Evolutionary conservation across 2,329 filamentous ascomycete genomes (phyloP).

Genomic region (Aspergillus sp.): DNA sequence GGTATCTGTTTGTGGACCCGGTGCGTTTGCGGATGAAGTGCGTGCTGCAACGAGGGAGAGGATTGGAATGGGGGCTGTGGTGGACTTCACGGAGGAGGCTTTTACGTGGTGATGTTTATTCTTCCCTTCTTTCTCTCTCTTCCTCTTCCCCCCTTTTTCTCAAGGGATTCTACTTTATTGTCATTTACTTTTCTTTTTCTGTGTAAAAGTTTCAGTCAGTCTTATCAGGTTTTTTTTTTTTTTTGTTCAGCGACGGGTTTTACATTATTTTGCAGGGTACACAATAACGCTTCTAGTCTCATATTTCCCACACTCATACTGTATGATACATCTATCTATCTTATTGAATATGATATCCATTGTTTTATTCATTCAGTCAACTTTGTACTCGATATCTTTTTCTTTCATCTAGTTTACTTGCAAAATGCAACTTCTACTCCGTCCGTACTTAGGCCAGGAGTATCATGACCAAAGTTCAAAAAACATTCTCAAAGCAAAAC

Average conservation of each 20-base stretch:
- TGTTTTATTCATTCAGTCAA: background rate
- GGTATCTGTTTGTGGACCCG: conserved; percentile 58
- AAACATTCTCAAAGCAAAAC: too few relatives aligned
- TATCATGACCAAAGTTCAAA: too few relatives aligned
- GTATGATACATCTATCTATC: too few relatives aligned
- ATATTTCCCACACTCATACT: too few relatives aligned
- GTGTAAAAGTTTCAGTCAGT: background rate
- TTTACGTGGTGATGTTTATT: conserved; percentile 50
- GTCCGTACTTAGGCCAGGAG: too few relatives aligned
- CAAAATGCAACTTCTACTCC: background rate
- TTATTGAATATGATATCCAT: background rate
- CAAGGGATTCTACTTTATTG: background rate
- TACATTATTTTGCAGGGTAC: too few relatives aligned
- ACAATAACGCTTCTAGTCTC: too few relatives aligned
- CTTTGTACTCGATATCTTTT: background rate
- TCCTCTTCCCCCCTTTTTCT: background rate
- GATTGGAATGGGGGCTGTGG: conserved; percentile 45
- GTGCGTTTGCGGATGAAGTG: conserved; percentile 57
- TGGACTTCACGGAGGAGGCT: conserved; percentile 60
- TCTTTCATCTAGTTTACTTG: background rate
- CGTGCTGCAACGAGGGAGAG: conserved; percentile 47
- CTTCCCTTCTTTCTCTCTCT: conserved; percentile 1
- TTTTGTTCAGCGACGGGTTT: too few relatives aligned
- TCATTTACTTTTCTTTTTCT: conserved; percentile 2
- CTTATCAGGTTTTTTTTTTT: too few relatives aligned